phyloP scores from a whole-genome alignment of 108 stramenopile genomes.

The Fragilariopsis cylindrus region DNA sequence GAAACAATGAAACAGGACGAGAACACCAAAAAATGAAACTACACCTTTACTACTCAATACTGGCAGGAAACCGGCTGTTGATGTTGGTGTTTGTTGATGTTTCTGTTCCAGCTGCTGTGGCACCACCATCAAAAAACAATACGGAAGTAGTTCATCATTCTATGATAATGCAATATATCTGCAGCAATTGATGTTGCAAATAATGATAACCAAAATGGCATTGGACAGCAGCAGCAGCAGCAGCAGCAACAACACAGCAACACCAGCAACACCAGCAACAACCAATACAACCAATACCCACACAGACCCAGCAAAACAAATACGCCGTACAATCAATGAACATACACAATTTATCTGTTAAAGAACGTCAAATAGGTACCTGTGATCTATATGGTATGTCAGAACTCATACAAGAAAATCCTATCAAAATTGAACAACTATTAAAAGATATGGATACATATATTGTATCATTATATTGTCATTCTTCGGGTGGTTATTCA shows the following conservation, averaged over 20 bases:
- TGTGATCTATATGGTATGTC: too few relatives aligned
- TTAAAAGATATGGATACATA: too few relatives aligned
- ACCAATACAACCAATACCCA: neutral
- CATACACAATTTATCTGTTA: too few relatives aligned
- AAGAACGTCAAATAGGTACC: too few relatives aligned
- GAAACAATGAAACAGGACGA: neutral
- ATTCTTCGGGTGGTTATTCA: too few relatives aligned
- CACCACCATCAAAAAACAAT: neutral
- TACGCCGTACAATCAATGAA: neutral
- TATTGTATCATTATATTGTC: too few relatives aligned
- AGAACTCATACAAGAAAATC: too few relatives aligned
- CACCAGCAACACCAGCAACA: neutral
- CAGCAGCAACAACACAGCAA: too few relatives aligned
- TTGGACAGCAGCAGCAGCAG: neutral
- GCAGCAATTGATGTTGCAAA: neutral
- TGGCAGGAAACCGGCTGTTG: neutral
- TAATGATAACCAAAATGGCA: neutral
- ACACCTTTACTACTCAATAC: too few relatives aligned
- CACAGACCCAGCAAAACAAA: neutral
- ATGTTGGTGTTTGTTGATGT: neutral
- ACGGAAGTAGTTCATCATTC: neutral
- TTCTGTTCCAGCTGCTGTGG: neutral
- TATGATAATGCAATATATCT: neutral
- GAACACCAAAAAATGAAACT: too few relatives aligned
- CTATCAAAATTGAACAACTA: too few relatives aligned